phyloP scores from a whole-genome alignment of 257 asterid genomes.

The Solanum verrucosum region DNA sequence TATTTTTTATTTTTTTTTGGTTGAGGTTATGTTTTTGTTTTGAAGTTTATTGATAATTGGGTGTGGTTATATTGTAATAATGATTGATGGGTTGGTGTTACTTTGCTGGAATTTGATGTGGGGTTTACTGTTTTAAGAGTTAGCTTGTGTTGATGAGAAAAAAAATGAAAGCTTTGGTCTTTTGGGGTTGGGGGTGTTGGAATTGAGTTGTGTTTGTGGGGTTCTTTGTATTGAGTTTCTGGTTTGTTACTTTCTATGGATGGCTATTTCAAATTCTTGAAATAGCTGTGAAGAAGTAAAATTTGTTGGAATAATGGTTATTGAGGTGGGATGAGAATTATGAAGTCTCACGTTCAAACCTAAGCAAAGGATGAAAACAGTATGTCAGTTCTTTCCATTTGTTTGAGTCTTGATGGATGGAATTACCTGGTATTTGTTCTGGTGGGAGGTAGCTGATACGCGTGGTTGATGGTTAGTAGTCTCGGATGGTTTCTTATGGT shows the following conservation, averaged over 20 bases:
- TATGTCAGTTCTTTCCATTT: neutral
- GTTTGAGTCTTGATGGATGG: neutral
- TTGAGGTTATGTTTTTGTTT: neutral
- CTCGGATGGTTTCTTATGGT: neutral
- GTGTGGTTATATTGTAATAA: neutral
- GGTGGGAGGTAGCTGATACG: neutral
- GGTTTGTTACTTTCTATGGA: neutral
- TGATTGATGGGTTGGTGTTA: conserved; percentile 3
- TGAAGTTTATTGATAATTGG: neutral
- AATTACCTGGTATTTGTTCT: neutral
- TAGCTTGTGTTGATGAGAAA: neutral
- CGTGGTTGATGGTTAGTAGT: neutral
- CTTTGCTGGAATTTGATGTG: neutral
- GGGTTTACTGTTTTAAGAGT: neutral
- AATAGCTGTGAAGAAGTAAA: neutral
- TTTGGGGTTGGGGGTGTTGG: neutral
- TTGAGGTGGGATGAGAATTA: neutral
- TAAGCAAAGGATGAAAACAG: neutral
- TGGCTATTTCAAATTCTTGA: neutral
- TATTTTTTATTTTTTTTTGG: neutral
- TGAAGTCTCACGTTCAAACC: neutral
- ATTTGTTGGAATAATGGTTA: neutral
- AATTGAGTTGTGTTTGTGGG: neutral
- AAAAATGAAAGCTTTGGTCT: neutral
- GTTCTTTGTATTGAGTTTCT: neutral